Evolutionary conservation across 768 basidiomycete genomes (phyloP).

Genomic region (Rhodotorula toruloides): DNA sequence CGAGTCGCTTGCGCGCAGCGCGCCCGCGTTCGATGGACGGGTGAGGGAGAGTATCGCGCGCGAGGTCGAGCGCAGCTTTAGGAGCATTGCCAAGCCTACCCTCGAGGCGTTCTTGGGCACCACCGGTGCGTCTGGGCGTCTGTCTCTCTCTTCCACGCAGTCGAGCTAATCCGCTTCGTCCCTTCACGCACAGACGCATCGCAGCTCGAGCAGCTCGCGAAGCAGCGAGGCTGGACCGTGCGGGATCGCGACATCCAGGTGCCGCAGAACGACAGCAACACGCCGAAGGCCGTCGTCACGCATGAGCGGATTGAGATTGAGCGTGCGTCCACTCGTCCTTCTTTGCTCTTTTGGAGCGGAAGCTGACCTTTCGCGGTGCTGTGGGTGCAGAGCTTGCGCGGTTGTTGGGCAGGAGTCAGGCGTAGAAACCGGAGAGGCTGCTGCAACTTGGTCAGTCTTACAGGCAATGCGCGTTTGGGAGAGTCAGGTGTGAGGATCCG

Average conservation of each 20-base stretch:
- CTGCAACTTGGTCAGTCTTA: too few species aligned
- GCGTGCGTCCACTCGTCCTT: constrained; percentile 22
- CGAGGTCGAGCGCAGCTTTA: constrained; percentile 36
- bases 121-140: constrained; percentile 1
- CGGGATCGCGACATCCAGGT: constrained; percentile 26
- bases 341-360: neutral
- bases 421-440: too few species aligned
- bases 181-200: neutral
- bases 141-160: neutral
- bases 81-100: constrained; percentile 20
- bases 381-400: neutral
- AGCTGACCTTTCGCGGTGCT: neutral
- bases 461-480: too few species aligned
- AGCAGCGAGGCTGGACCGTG: constrained; percentile 28
- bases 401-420: constrained; percentile 3
- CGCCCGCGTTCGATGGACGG: constrained; percentile 17
- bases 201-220: constrained; percentile 9
- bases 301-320: constrained; percentile 41
- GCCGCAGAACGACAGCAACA: constrained; percentile 39
- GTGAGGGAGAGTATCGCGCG: constrained; percentile 14
- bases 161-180: neutral
- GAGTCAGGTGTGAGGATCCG: too few species aligned
- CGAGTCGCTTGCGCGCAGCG: neutral
- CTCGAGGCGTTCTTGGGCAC: constrained; percentile 30
- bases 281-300: constrained; percentile 36